Conservation (phyloP, 805 yeast species). For the Yamadazyma nakazawae region DNA sequence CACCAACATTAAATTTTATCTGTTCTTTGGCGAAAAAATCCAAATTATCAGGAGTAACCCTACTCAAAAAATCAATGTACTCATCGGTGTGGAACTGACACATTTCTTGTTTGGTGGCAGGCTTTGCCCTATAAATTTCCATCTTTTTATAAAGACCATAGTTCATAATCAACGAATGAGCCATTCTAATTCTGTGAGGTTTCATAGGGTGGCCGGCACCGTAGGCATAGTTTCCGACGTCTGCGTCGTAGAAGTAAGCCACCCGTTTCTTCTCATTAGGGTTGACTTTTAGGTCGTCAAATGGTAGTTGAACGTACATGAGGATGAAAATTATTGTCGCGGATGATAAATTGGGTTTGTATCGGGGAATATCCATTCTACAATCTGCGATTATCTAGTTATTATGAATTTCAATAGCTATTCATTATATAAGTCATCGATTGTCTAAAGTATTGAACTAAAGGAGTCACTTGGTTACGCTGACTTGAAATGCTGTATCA, state of each 20-base stretch:
- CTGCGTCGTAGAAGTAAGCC: constrained; percentile 55
- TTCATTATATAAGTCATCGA: neutral
- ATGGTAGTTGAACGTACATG: constrained; percentile 39
- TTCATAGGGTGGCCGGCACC: constrained; percentile 99
- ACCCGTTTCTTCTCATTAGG: constrained; percentile 39
- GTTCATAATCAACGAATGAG: constrained; percentile 94
- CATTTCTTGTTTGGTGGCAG: constrained; percentile 98
- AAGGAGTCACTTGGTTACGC: no score
- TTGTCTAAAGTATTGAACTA: no score
- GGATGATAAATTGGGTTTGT: neutral
- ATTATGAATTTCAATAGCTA: neutral
- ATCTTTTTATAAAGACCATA: constrained; percentile 94
- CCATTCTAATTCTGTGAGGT: constrained; percentile 98
- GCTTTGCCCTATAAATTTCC: constrained; percentile 96
- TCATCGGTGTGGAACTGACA: constrained; percentile 98
- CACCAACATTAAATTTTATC: constrained; percentile 92
- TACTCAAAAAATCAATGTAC: constrained; percentile 84
- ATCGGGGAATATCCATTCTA: no score
- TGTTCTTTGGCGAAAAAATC: constrained; percentile 86
- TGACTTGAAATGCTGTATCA: no score
- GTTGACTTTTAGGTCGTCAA: constrained; percentile 43
- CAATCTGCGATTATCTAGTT: no score
- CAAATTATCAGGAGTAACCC: constrained; percentile 90
- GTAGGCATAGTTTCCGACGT: constrained; percentile 96
- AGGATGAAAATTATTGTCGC: constrained; percentile 3